phyloP scores from a whole-genome alignment of 805 yeast genomes.

The Yamadazyma paraphyllophila region DNA sequence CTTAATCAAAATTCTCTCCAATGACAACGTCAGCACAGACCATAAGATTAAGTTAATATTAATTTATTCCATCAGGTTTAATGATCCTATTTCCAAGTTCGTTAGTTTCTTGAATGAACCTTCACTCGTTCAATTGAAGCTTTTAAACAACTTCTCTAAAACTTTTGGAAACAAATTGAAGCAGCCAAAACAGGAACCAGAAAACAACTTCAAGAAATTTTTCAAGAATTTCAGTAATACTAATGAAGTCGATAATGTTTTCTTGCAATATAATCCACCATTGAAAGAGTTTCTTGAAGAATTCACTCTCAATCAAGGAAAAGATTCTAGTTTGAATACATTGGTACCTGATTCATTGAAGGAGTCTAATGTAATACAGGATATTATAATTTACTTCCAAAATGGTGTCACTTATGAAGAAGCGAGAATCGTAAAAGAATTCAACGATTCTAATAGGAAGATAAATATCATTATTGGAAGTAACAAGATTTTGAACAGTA shows the following conservation, averaged over 20 bases:
- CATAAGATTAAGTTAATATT: slow-evolving; percentile 71
- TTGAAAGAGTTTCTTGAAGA: slow-evolving; percentile 43
- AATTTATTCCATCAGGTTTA: slow-evolving; percentile 66
- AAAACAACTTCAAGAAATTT: slow-evolving; percentile 17
- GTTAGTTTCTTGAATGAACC: slow-evolving; percentile 31
- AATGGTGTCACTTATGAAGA: slow-evolving; percentile 96
- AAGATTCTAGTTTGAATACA: slow-evolving; percentile 18
- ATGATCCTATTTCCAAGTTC: slow-evolving; percentile 21
- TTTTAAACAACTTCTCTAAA: slow-evolving; percentile 29
- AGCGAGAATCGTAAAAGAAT: slow-evolving; percentile 73
- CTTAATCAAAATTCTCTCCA: slow-evolving; percentile 52
- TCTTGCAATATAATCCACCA: slow-evolving; percentile 88
- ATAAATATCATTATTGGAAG: slow-evolving; percentile 82
- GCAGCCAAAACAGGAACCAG: slow-evolving; percentile 10
- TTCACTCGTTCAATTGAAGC: slow-evolving; percentile 30
- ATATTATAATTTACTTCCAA: slow-evolving; percentile 66
- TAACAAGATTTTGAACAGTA: slow-evolving; percentile 35
- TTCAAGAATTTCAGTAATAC: slow-evolving; percentile 14
- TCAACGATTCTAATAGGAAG: slow-evolving; percentile 47
- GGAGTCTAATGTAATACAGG: slow-evolving; percentile 31
- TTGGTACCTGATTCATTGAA: slow-evolving; percentile 35
- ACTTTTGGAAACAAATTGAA: slow-evolving; percentile 15
- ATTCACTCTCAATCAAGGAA: slow-evolving; percentile 7
- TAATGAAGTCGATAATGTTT: slow-evolving; percentile 59
- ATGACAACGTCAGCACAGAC: slow-evolving; percentile 42